Evolutionary conservation across 2,329 filamentous ascomycete species (phyloP).

Genomic region (Colletotrichum godetiae): DNA sequence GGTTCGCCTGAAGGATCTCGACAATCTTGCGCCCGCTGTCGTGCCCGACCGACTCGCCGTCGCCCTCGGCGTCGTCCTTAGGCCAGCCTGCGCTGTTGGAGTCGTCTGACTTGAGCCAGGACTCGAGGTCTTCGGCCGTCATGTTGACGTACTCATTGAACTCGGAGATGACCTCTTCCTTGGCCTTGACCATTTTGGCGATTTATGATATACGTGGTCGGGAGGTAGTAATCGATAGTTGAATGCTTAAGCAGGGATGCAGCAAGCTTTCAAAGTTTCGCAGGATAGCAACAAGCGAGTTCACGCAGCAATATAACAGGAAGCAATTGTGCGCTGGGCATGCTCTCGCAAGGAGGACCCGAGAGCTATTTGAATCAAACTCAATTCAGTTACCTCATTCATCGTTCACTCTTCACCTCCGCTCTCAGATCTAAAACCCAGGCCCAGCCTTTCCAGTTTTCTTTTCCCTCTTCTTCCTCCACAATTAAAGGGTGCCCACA

Average conservation of each 20-base stretch:
- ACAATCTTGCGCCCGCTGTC: slow-evolving; percentile 73
- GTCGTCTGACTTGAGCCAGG: slow-evolving; percentile 70
- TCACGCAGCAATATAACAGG: not conserved
- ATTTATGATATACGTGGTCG: not conserved
- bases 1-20: slow-evolving; percentile 71
- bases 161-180: slow-evolving; percentile 57
- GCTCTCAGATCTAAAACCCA: not conserved
- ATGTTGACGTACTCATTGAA: slow-evolving; percentile 77
- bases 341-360: not conserved
- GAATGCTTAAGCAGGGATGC: not conserved
- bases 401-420: not conserved
- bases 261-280: not conserved
- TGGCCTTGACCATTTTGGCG: slow-evolving; percentile 39
- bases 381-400: slow-evolving; percentile 12
- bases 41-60: slow-evolving; percentile 72
- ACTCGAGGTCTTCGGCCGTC: slow-evolving; percentile 68
- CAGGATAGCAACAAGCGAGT: too few species aligned
- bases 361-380: slow-evolving; percentile 32
- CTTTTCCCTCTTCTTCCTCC: not conserved
- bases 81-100: slow-evolving; percentile 69
- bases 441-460: not conserved
- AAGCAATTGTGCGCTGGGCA: too few species aligned
- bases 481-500: slow-evolving; percentile 10
- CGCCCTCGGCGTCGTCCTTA: slow-evolving; percentile 64
- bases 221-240: too few species aligned